Percentiles rank a stretch among this genome's conserved stretches.
Conservation (phyloP, 116 monocot genomes). For the Phalaenopsis hybrid region DNA sequence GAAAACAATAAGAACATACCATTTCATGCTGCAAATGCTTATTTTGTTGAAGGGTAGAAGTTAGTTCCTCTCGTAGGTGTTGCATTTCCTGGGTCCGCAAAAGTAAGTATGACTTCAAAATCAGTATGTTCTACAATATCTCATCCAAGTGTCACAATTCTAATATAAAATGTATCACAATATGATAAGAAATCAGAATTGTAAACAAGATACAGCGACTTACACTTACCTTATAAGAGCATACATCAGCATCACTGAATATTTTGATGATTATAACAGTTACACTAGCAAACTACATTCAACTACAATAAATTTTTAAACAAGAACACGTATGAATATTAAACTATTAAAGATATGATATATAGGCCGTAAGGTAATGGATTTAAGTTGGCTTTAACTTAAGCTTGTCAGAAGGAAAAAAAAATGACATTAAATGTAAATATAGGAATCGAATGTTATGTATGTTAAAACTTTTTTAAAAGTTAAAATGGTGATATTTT, state of each 20-base stretch:
- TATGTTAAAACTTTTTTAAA: too few relatives aligned
- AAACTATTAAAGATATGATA: neutral
- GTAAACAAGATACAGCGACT: too few relatives aligned
- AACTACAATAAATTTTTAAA: neutral
- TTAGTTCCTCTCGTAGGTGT: slow-evolving; percentile 69
- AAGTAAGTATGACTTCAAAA: neutral
- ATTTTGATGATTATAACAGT: neutral
- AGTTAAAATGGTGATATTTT: too few relatives aligned
- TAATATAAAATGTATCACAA: neutral
- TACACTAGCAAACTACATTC: neutral
- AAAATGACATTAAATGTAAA: too few relatives aligned
- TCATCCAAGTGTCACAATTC: neutral
- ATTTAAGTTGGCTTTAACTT: too few relatives aligned
- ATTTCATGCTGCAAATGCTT: slow-evolving; percentile 63
- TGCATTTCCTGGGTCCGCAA: slow-evolving; percentile 51
- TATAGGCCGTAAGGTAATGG: too few relatives aligned
- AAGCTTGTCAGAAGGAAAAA: too few relatives aligned
- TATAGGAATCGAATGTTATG: too few relatives aligned
- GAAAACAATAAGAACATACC: slow-evolving; percentile 21
- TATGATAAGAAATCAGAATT: neutral
- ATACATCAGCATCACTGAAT: neutral
- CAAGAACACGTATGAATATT: neutral
- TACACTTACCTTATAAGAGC: too few relatives aligned
- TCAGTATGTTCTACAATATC: neutral
- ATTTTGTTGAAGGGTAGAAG: slow-evolving; percentile 55